These are phyloP conservation scores for Multifurca ochricompacta DNA, from an alignment of 768 basidiomycete species.

Conservation along the genomic window DNA sequence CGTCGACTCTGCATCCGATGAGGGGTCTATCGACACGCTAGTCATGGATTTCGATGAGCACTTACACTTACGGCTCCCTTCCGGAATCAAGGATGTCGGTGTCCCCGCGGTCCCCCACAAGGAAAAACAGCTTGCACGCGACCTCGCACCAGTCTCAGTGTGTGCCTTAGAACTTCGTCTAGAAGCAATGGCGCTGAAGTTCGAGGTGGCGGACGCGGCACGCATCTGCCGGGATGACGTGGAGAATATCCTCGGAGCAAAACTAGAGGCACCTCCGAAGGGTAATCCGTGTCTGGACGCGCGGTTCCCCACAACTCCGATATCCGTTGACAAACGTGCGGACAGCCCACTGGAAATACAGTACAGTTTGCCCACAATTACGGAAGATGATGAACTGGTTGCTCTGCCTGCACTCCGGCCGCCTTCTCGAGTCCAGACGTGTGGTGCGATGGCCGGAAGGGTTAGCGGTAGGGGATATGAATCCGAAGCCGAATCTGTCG, in stretches of 20 bases:
- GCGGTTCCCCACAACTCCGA: background rate
- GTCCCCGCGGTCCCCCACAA: background rate
- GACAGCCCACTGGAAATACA: background rate
- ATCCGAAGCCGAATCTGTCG: background rate
- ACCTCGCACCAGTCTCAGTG: background rate
- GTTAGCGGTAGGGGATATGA: background rate
- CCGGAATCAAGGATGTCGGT: background rate
- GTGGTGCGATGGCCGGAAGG: background rate
- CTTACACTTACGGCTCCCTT: background rate
- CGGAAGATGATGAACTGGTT: conserved; percentile 11
- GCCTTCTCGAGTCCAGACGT: conserved; percentile 5
- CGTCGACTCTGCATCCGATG: conserved; percentile 13
- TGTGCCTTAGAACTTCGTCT: conserved; percentile 6
- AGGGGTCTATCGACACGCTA: conserved; percentile 17
- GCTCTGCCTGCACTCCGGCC: background rate
- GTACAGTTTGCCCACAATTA: background rate
- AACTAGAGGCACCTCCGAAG: background rate
- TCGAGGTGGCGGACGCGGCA: conserved; percentile 19
- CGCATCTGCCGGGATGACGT: conserved; percentile 18
- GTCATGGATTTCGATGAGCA: conserved; percentile 13
- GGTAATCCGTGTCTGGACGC: background rate
- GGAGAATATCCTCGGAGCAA: conserved; percentile 13
- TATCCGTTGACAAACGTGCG: background rate
- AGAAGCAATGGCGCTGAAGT: conserved; percentile 18
- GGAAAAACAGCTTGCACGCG: background rate